A percentile compares a stretch with the other conserved stretches of the same genome.
Evolutionary conservation across 2,329 filamentous ascomycete genomes (phyloP).

Genomic region (Penicillium sclerotiorum): DNA sequence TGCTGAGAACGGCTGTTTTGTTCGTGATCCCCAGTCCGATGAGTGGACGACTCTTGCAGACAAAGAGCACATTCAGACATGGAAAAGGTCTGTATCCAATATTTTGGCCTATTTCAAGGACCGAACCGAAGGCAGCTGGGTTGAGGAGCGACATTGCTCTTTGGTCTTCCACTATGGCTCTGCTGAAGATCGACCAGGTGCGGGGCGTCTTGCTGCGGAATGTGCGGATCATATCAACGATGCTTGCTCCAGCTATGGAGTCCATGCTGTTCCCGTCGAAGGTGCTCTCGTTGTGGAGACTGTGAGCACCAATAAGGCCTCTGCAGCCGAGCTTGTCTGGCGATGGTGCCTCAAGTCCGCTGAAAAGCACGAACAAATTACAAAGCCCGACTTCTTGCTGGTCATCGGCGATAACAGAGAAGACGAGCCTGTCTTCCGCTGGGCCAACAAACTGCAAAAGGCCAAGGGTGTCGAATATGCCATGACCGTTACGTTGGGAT

Average conservation of each 20-base stretch:
- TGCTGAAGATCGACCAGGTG: constrained; percentile 74
- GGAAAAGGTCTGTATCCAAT: constrained; percentile 80
- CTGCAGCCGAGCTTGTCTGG: constrained; percentile 75
- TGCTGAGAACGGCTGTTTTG: constrained; percentile 91
- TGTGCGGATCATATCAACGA: constrained; percentile 96
- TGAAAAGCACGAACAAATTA: constrained; percentile 38
- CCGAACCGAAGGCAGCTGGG: constrained; percentile 81
- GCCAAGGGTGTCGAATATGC: constrained; percentile 66
- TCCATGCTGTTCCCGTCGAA: constrained; percentile 81
- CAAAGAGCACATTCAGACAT: constrained; percentile 67
- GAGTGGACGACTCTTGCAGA: constrained; percentile 81
- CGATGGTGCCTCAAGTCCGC: constrained; percentile 63
- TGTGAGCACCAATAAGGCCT: constrained; percentile 83
- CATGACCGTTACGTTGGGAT: constrained; percentile 83
- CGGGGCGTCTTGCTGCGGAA: constrained; percentile 79
- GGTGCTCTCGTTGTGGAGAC: constrained; percentile 83
- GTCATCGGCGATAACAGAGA: constrained; percentile 89
- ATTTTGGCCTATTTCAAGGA: constrained; percentile 90
- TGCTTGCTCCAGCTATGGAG: constrained; percentile 77
- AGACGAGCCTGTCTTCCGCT: constrained; percentile 90
- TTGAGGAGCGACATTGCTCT: constrained; percentile 90
- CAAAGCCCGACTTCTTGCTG: constrained; percentile 77
- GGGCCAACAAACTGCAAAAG: constrained; percentile 77
- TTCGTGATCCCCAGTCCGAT: constrained; percentile 69
- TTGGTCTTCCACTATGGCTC: constrained; percentile 88